Conservation (phyloP, 164 flowering plant species). For the Chloranthus sessilifolius region DNA sequence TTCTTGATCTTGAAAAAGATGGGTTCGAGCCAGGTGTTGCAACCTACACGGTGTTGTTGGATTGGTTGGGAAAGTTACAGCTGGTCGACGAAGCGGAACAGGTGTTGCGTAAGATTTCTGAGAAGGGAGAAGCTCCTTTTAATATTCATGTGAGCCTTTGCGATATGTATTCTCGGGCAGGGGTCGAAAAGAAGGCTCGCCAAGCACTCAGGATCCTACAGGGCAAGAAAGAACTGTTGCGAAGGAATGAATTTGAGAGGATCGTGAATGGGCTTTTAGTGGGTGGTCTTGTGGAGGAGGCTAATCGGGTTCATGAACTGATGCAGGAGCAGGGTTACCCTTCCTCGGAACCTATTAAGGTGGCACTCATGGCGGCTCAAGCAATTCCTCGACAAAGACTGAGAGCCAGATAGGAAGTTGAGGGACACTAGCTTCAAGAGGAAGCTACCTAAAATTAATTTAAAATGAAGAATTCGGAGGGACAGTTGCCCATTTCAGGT, state of each 20-base stretch:
- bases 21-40: slow-evolving; percentile 71
- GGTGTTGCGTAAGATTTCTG: slow-evolving; percentile 45
- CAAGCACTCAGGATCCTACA: slow-evolving; percentile 64
- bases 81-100: slow-evolving; percentile 82
- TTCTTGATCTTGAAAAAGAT: slow-evolving; percentile 67
- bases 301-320: slow-evolving; percentile 34
- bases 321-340: slow-evolving; percentile 65
- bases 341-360: slow-evolving; percentile 33
- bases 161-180: slow-evolving; percentile 63
- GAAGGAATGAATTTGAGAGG: slow-evolving; percentile 53
- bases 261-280: slow-evolving; percentile 45
- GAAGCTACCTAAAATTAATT: too few relatives aligned
- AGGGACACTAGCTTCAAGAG: not conserved
- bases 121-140: slow-evolving; percentile 59
- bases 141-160: slow-evolving; percentile 73
- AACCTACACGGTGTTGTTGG: slow-evolving; percentile 74
- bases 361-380: slow-evolving; percentile 37
- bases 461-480: too few relatives aligned
- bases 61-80: slow-evolving; percentile 71
- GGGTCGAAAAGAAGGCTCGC: slow-evolving; percentile 61
- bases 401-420: slow-evolving; percentile 1
- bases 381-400: slow-evolving; percentile 18
- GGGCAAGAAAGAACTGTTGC: slow-evolving; percentile 57
- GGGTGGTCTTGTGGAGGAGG: slow-evolving; percentile 65
- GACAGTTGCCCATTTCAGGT: too few relatives aligned